These are phyloP conservation scores for Talaromyces piceae DNA, from an alignment of 2,329 filamentous ascomycete genomes.

Conservation along the genomic window DNA sequence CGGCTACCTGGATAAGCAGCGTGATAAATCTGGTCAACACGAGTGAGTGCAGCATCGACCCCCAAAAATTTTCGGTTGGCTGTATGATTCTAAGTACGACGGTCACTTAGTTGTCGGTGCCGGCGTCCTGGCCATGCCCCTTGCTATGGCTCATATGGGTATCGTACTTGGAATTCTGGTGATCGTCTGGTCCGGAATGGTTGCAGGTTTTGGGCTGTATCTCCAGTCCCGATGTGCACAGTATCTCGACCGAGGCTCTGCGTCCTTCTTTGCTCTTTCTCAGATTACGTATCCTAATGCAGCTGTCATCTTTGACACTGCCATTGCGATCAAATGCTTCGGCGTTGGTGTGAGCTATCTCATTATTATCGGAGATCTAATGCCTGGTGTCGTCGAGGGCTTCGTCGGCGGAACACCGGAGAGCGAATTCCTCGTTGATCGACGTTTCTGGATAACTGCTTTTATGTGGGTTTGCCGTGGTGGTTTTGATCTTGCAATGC, in stretches of 20 bases:
- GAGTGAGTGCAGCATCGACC: constrained; percentile 48
- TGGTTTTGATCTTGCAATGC: constrained; percentile 6
- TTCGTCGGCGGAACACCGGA: constrained; percentile 60
- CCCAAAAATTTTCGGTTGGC: neutral
- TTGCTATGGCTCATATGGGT: constrained; percentile 91
- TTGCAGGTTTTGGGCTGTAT: constrained; percentile 87
- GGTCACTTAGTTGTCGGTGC: constrained; percentile 76
- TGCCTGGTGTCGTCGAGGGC: constrained; percentile 86
- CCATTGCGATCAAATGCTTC: constrained; percentile 97
- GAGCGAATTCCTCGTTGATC: constrained; percentile 70
- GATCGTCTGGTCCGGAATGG: constrained; percentile 84
- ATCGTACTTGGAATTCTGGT: constrained; percentile 76
- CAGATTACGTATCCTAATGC: constrained; percentile 96
- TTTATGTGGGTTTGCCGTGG: constrained; percentile 65
- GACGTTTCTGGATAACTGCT: constrained; percentile 94
- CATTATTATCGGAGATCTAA: constrained; percentile 96
- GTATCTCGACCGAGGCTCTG: constrained; percentile 80
- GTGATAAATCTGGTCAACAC: constrained; percentile 95
- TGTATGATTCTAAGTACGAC: neutral
- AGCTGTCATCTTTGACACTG: constrained; percentile 87
- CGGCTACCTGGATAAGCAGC: constrained; percentile 83
- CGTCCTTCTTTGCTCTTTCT: constrained; percentile 93
- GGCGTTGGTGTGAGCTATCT: constrained; percentile 95
- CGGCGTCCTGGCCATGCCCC: constrained; percentile 91
- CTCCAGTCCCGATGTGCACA: constrained; percentile 87